These are phyloP conservation scores for Mallotus japonicus DNA, from an alignment of 441 rosid species.

Conservation along the genomic window DNA sequence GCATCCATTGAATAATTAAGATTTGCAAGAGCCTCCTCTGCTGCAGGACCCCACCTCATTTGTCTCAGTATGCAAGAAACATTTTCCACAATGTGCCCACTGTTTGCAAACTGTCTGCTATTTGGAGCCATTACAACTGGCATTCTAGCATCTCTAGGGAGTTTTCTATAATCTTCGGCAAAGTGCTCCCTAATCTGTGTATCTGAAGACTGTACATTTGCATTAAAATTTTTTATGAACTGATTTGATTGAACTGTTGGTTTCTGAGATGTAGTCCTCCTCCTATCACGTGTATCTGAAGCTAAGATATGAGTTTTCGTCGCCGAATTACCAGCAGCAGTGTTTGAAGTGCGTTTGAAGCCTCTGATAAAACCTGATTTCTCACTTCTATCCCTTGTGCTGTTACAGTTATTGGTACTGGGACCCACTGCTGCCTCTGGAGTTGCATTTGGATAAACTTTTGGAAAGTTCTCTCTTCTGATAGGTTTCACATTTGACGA, in stretches of 20 bases:
- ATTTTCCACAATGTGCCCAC: slow-evolving; percentile 47
- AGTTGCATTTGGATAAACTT: slow-evolving; percentile 53
- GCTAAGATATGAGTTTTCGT: slow-evolving; percentile 27
- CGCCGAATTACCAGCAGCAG: slow-evolving; percentile 30
- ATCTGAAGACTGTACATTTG: slow-evolving; percentile 36
- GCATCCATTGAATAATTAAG: slow-evolving; percentile 53
- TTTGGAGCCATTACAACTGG: slow-evolving; percentile 32
- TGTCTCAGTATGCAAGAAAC: slow-evolving; percentile 50
- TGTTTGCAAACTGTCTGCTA: slow-evolving; percentile 41
- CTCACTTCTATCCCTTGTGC: slow-evolving; percentile 42
- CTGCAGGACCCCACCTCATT: slow-evolving; percentile 67
- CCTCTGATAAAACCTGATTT: slow-evolving; percentile 42
- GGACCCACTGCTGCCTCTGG: slow-evolving; percentile 34
- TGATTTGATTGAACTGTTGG: slow-evolving; percentile 37
- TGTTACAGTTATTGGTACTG: slow-evolving; percentile 32
- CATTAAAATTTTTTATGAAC: slow-evolving; percentile 32
- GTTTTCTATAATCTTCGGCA: slow-evolving; percentile 33
- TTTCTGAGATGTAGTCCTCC: slow-evolving; percentile 44
- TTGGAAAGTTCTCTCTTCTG: slow-evolving; percentile 49
- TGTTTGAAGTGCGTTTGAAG: slow-evolving; percentile 43
- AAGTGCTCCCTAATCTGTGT: slow-evolving; percentile 35
- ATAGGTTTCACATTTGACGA: slow-evolving; percentile 50
- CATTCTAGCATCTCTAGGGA: slow-evolving; percentile 46
- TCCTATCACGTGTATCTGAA: slow-evolving; percentile 37
- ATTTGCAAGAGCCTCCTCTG: slow-evolving; percentile 64